phyloP scores from a whole-genome alignment of 306 rosid species.

The Senna tora region DNA sequence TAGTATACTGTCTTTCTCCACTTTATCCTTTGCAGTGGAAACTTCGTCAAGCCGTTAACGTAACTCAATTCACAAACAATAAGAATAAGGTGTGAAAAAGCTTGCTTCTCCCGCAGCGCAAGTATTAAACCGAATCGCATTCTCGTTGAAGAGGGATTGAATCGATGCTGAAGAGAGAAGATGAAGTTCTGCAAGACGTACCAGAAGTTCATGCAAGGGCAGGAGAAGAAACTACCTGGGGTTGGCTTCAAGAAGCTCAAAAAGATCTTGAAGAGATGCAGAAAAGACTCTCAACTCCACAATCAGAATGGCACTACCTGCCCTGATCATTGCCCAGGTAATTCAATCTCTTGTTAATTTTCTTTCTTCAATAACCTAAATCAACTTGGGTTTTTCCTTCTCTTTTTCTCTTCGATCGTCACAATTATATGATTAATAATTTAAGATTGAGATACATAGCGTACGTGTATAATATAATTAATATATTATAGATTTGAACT shows the following conservation, averaged over 20 bases:
- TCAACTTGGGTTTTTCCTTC: not conserved
- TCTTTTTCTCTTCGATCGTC: not conserved
- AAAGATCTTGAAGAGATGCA: constrained; percentile 81
- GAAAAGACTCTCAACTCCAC: constrained; percentile 47
- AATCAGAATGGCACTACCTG: constrained; percentile 51
- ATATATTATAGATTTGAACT: not conserved
- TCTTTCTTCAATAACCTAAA: not conserved
- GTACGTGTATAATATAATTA: no score
- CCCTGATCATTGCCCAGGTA: constrained; percentile 77
- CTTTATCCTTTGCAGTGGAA: no score
- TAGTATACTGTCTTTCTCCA: no score
- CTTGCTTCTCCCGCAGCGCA: no score
- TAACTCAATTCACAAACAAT: no score
- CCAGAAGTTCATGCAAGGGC: constrained; percentile 80
- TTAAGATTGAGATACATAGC: not conserved
- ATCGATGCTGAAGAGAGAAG: constrained; percentile 5
- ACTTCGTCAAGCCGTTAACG: no score
- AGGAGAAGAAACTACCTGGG: constrained; percentile 71
- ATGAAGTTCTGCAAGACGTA: constrained; percentile 98
- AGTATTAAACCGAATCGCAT: constrained; percentile 8
- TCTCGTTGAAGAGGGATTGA: not conserved
- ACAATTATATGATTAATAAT: not conserved
- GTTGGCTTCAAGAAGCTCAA: constrained; percentile 90
- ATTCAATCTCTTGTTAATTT: constrained; percentile 5
- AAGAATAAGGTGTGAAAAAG: no score